A percentile compares a stretch with the other conserved stretches of the same genome.
phyloP scores from a whole-genome alignment of 164 flowering plant species.

The Magnolia changhungtana region DNA sequence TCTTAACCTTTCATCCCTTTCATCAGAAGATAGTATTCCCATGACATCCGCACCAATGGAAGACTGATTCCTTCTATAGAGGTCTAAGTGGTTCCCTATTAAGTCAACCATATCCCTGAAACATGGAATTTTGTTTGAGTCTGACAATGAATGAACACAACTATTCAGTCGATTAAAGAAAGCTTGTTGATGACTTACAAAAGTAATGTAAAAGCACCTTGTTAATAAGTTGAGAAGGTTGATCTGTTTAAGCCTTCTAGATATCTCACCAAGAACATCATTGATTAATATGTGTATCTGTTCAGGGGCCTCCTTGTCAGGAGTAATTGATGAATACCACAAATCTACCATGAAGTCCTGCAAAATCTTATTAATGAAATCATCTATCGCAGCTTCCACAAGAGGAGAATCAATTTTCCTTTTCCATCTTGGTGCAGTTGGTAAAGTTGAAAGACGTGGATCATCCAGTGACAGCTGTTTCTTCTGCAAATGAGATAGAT shows the following conservation, averaged over 20 bases:
- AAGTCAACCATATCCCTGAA: constrained; percentile 87
- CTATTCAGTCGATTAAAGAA: constrained; percentile 8
- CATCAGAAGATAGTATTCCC: constrained; percentile 81
- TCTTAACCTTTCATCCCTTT: constrained; percentile 91
- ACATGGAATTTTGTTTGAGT: constrained; percentile 17
- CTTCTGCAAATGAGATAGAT: constrained; percentile 71
- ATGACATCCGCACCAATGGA: constrained; percentile 88
- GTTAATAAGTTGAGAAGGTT: constrained; percentile 94
- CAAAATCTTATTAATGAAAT: constrained; percentile 64
- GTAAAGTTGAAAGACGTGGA: constrained; percentile 55
- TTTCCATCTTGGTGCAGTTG: constrained; percentile 59
- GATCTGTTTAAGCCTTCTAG: constrained; percentile 71
- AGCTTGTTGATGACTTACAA: constrained; percentile 26
- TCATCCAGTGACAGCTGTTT: constrained; percentile 76
- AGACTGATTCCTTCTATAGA: constrained; percentile 83
- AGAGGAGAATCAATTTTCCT: constrained; percentile 81
- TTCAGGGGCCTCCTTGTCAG: constrained; percentile 85
- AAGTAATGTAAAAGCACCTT: constrained; percentile 50
- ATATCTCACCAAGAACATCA: constrained; percentile 84
- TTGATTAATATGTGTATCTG: constrained; percentile 54
- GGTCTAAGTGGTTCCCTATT: constrained; percentile 81
- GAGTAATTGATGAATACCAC: constrained; percentile 91
- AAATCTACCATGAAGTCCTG: constrained; percentile 82
- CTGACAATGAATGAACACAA: constrained; percentile 7
- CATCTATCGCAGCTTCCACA: constrained; percentile 78